A percentile compares a stretch with the other conserved stretches of the same genome.
phyloP scores from a whole-genome alignment of 305 asterid species.

The Salvia sclarea region DNA sequence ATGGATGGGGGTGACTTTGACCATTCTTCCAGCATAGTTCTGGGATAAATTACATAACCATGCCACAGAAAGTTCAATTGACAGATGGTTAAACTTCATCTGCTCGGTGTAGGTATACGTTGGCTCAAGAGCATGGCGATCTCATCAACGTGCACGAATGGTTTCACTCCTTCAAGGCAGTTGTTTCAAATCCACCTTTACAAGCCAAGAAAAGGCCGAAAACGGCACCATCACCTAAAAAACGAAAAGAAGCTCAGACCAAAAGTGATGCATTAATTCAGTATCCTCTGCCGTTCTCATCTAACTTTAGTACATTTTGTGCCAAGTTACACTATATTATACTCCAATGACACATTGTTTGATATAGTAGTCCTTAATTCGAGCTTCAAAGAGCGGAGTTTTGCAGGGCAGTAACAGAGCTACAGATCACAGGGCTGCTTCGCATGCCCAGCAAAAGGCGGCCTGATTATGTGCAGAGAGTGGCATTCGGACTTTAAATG shows the following conservation, averaged over 20 bases:
- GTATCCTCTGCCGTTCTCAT: slow-evolving; percentile 61
- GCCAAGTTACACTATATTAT: neutral
- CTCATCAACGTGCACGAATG: slow-evolving; percentile 92
- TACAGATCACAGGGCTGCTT: slow-evolving; percentile 83
- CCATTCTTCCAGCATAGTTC: slow-evolving; percentile 9
- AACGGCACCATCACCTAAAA: slow-evolving; percentile 69
- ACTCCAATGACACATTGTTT: neutral
- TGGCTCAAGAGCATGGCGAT: slow-evolving; percentile 95
- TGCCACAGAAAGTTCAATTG: neutral
- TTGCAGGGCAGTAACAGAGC: slow-evolving; percentile 87
- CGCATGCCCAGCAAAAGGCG: slow-evolving; percentile 96
- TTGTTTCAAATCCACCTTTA: slow-evolving; percentile 41
- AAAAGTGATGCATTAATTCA: slow-evolving; percentile 67
- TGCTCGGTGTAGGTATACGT: slow-evolving; percentile 61
- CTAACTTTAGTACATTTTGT: neutral
- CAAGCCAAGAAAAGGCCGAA: slow-evolving; percentile 51
- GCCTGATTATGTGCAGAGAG: slow-evolving; percentile 90
- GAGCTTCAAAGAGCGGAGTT: slow-evolving; percentile 67
- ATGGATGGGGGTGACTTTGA: too few relatives aligned
- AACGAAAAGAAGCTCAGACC: slow-evolving; percentile 49
- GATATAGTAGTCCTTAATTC: slow-evolving; percentile 48
- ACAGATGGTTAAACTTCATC: slow-evolving; percentile 1
- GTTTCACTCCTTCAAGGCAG: slow-evolving; percentile 78
- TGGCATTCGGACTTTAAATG: slow-evolving; percentile 67
- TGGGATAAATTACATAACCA: neutral